These are phyloP conservation scores for Salix caprea DNA, from an alignment of 345 rosid species.

Conservation along the genomic window DNA sequence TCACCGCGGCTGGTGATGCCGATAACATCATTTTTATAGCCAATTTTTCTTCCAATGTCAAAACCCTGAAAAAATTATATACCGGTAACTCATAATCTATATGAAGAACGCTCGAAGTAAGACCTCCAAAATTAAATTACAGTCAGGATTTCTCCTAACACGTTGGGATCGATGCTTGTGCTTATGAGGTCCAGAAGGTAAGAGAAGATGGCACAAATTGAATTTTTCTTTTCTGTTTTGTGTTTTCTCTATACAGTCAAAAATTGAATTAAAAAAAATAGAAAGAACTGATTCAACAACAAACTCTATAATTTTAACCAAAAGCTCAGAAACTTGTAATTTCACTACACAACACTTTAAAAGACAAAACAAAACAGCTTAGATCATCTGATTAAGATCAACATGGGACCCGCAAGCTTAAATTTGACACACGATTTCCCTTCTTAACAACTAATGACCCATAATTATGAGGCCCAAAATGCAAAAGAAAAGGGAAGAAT, in stretches of 20 bases:
- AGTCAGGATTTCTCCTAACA: not conserved
- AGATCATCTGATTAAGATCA: not conserved
- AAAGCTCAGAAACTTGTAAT: not conserved
- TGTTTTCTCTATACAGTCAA: not conserved
- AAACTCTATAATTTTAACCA: not conserved
- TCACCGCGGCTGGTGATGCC: conserved; percentile 54
- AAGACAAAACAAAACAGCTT: not conserved
- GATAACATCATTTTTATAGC: conserved; percentile 61
- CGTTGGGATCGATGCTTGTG: not conserved
- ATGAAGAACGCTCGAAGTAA: not conserved
- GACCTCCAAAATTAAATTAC: not conserved
- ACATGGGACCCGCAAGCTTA: not conserved
- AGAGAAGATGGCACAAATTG: not conserved
- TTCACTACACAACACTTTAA: not conserved
- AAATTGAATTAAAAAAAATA: not conserved
- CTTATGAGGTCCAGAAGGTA: not conserved
- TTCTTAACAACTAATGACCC: not conserved
- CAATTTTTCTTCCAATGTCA: conserved; percentile 7
- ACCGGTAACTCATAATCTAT: not conserved
- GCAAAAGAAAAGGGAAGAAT: not conserved
- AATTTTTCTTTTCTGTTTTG: not conserved
- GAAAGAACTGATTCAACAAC: not conserved
- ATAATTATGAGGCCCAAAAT: not conserved
- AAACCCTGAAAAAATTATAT: conserved; percentile 13
- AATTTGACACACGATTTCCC: not conserved